Evolutionary conservation across 2,329 filamentous ascomycete genomes (phyloP), one percentile per base, ranked within the genome.

Genomic region (Calycina marina): DNA sequence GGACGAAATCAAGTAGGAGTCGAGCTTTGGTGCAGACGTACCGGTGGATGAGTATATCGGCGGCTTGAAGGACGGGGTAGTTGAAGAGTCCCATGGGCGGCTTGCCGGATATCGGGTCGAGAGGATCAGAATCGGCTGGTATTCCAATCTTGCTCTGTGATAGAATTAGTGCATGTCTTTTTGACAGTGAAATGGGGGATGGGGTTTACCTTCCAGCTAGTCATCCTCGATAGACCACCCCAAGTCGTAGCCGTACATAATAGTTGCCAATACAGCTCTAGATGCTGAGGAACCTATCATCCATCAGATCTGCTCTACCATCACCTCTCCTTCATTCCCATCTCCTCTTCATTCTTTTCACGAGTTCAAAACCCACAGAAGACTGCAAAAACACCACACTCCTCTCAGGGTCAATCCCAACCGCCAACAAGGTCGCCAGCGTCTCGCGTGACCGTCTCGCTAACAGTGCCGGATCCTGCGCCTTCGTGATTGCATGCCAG

Each of bases 161-260:
- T n/a, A n/a, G n/a, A n/a, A n/a, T n/a, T n/a, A n/a, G n/a, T n/a
- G n/a, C n/a, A n/a, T n/a, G n/a, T n/a, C n/a, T n/a, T n/a, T n/a
- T n/a, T n/a, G n/a, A n/a, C n/a, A n/a, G n/a, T n/a, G n/a, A n/a
- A n/a, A n/a, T n/a, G n/a, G n/a, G n/a, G n/a, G n/a, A n/a, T n/a
- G 11, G 25, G 25, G 38, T 50, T 42, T 50, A 83, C 84, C 74
- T 98, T 98, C 86, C 90, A 98, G 56, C 96, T 90, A 16, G 90
- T 96, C 90, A 98, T 98, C n/a, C 90, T 69, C 6, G 79, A 79
- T n/a, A 98, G 62, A 57, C 93, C 93, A 24, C 90, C 90, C 56
- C 90, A 85, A 4, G 27, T 16, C 6, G 82, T 88, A 14, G 90
- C 82, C 32, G 81, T 80, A 44, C 86, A 94, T 51, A 83, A 88